phyloP scores from a whole-genome alignment of 352 stramenopile species.

The Phytophthora colocasiae region DNA sequence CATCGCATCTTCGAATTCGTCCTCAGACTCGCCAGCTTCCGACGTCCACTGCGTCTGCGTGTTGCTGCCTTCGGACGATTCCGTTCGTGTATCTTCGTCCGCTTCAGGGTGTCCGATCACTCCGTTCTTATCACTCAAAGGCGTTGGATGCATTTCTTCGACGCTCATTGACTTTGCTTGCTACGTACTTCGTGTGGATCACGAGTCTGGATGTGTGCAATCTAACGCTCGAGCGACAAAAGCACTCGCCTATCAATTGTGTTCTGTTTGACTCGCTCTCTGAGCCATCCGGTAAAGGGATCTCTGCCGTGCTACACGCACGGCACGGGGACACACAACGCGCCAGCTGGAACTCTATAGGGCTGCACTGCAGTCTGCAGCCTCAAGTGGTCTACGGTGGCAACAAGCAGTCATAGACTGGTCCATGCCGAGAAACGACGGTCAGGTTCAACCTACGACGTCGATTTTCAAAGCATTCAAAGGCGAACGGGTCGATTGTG shows the following conservation, averaged over 20 bases:
- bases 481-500: conserved; percentile 7
- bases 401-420: conserved; percentile 11
- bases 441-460: conserved; percentile 13
- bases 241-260: conserved; percentile 9
- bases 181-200: background rate
- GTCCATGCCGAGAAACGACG: conserved; percentile 15
- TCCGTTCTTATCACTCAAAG: conserved; percentile 11
- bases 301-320: conserved; percentile 23
- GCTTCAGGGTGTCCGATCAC: conserved; percentile 12
- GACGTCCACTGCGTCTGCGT: conserved; percentile 1
- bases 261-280: conserved; percentile 14
- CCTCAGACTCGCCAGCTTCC: conserved; percentile 29
- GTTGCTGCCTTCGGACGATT: conserved; percentile 27
- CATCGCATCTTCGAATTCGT: conserved; percentile 39
- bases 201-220: background rate
- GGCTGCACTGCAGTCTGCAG: conserved; percentile 4
- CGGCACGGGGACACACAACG: conserved; percentile 8
- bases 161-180: conserved; percentile 14
- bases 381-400: conserved; percentile 1
- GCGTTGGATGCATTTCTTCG: conserved; percentile 2
- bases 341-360: conserved; percentile 24
- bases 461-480: background rate
- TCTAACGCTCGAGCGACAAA: background rate
- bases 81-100: conserved; percentile 30
- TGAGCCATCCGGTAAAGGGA: conserved; percentile 14